Conservation (phyloP, 352 stramenopile species). For the Phytophthora podocarpi region DNA sequence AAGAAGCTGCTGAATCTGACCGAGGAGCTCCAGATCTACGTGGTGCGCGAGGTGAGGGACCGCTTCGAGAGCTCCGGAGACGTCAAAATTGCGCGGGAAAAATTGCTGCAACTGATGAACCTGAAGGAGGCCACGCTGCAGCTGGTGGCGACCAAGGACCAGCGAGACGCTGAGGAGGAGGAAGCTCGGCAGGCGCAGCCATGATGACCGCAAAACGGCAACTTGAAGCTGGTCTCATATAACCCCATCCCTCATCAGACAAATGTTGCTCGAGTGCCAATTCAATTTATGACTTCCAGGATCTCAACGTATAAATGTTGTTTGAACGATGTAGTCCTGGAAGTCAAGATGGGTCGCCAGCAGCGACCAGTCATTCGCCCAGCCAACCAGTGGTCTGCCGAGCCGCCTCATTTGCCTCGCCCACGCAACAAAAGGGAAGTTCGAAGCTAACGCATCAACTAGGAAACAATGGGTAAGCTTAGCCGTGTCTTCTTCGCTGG, state of each 20-base stretch:
- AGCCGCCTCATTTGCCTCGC: conserved; percentile 33
- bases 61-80: conserved; percentile 33
- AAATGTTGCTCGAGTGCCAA: too few relatives aligned
- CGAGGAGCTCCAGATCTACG: conserved; percentile 54
- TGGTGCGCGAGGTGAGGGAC: conserved; percentile 38
- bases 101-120: conserved; percentile 52
- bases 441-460: conserved; percentile 68
- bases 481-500: too few relatives aligned
- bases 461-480: conserved; percentile 74
- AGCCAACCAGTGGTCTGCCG: conserved; percentile 50
- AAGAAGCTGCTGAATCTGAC: conserved; percentile 54
- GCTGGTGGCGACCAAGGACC: conserved; percentile 57
- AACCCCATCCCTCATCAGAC: neutral
- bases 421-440: conserved; percentile 67
- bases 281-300: neutral
- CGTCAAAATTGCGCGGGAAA: conserved; percentile 40
- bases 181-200: conserved; percentile 7
- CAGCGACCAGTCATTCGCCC: conserved; percentile 36
- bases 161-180: conserved; percentile 40
- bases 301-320: conserved; percentile 37
- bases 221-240: too few relatives aligned
- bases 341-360: conserved; percentile 17
- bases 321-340: neutral
- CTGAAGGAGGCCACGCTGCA: conserved; percentile 71
- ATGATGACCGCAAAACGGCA: conserved; percentile 14